Evolutionary conservation across 495 filamentous ascomycete genomes (phyloP).

Genomic region (Cercophora scortea): DNA sequence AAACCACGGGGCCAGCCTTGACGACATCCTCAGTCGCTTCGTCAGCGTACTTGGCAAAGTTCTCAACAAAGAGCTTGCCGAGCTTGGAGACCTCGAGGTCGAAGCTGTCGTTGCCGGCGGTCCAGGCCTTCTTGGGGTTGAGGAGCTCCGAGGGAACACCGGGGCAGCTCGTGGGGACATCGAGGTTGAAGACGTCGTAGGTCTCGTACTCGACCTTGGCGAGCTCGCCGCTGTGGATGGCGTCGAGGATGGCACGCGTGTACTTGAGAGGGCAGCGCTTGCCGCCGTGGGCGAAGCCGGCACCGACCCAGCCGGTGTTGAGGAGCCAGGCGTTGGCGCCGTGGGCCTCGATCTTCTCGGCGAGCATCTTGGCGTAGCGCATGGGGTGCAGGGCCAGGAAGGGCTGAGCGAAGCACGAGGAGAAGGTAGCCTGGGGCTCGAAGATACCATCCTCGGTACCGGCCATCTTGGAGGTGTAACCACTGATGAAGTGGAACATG

Average conservation of each 20-base stretch:
- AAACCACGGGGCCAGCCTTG: slow-evolving; percentile 54
- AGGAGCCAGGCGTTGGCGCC: slow-evolving; percentile 96
- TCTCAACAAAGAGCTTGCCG: slow-evolving; percentile 79
- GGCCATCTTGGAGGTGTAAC: slow-evolving; percentile 99
- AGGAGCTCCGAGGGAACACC: slow-evolving; percentile 85
- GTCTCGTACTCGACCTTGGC: slow-evolving; percentile 86
- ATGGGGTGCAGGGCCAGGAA: slow-evolving; percentile 99
- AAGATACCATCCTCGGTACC: slow-evolving; percentile 95
- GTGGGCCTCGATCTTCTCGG: slow-evolving; percentile 93
- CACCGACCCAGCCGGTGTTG: slow-evolving; percentile 99
- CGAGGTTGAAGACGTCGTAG: slow-evolving; percentile 94
- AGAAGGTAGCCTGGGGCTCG: slow-evolving; percentile 98
- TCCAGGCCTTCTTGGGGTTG: slow-evolving; percentile 93
- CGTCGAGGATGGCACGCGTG: slow-evolving; percentile 94
- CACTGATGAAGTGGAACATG: slow-evolving; percentile 99
- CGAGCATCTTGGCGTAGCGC: slow-evolving; percentile 97
- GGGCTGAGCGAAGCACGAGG: slow-evolving; percentile 97
- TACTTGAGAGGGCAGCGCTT: slow-evolving; percentile 99
- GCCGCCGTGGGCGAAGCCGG: slow-evolving; percentile 86
- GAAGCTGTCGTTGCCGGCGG: slow-evolving; percentile 67
- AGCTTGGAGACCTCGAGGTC: slow-evolving; percentile 81
- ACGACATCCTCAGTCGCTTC: slow-evolving; percentile 80
- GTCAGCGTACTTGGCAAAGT: slow-evolving; percentile 91
- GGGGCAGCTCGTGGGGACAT: slow-evolving; percentile 77
- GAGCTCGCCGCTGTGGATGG: slow-evolving; percentile 94